Evolutionary conservation across 441 rosid species (phyloP), one percentile per base, ranked within the genome.

Genomic region (Brassica hybrid): DNA sequence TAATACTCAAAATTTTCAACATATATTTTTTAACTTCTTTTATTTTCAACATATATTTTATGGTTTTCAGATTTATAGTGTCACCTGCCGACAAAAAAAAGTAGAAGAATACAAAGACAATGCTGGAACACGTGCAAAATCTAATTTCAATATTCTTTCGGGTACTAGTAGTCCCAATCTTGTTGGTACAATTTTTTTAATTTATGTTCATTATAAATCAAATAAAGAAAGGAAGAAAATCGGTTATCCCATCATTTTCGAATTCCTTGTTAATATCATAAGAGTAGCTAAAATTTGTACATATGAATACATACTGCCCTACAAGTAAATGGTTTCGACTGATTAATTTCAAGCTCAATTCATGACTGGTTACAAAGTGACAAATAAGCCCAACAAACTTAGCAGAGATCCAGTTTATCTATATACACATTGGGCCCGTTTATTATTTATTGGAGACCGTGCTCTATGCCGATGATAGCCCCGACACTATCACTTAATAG

Each of bases 181-280:
- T 17, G 2, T 10, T 36, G 7, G 48, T 63, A 16, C 23, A 63
- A 1, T n/a, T n/a, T 30, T 16, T 4, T 16, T n/a, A 50, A 16
- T 4, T 61, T 64, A 16, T 16, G 41, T 34, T 64, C 19, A 36
- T 64, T 5, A 2, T 27, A 10, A 64, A 54, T 65, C 14, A 52
- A 65, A 14, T 65, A n/a, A 36, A 54, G 5, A 57, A n/a, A 36
- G 45, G 58, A 74, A 5, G 64, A 59, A 3, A 59, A 67, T 58
- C 78, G 1, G 50, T 12, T 36, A 25, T 30, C 50, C 54, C 52
- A 61, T 69, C 69, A 63, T 34, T 69, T 69, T 76, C 25, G 50
- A 0, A 17, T 36, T 21, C 30, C 58, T 62, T n/a, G 17, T n/a
- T 32, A 7, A 32, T 30, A 30, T 30, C 12, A n/a, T 0, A 30